Conservation (phyloP, 2,329 filamentous ascomycete genomes). For the Ceratocystis alfenasii region DNA sequence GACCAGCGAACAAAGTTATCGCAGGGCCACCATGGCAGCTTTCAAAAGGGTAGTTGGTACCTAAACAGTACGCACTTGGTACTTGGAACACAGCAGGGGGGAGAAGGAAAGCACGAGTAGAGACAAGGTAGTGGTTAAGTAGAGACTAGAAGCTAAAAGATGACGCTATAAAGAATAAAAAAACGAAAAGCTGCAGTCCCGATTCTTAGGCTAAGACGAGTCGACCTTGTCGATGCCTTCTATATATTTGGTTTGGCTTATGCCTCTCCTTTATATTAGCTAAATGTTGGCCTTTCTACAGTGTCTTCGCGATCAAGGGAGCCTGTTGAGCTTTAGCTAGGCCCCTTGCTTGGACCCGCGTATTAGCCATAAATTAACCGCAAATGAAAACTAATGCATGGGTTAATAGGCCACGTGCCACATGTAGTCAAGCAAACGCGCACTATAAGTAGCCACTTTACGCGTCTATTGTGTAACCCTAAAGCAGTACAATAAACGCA, state of each 20-base stretch:
- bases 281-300: too few relatives aligned
- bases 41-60: neutral
- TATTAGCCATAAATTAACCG: neutral
- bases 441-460: neutral
- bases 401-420: neutral
- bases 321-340: too few relatives aligned
- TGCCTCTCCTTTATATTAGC: too few relatives aligned
- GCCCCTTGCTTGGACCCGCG: too few relatives aligned
- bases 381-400: neutral
- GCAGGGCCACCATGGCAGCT: conserved; percentile 12
- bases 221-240: too few relatives aligned
- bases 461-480: neutral
- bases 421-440: neutral
- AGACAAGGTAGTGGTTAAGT: neutral
- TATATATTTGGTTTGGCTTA: too few relatives aligned
- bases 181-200: too few relatives aligned
- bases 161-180: too few relatives aligned
- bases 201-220: too few relatives aligned
- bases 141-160: neutral
- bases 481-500: neutral
- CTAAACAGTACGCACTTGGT: neutral
- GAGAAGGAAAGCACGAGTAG: neutral
- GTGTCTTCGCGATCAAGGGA: too few relatives aligned
- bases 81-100: neutral
- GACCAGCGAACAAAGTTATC: conserved; percentile 3